A percentile compares a stretch with the other conserved stretches of the same genome.
Conservation (phyloP, 306 rosid species). For the Trifolium dubium region DNA sequence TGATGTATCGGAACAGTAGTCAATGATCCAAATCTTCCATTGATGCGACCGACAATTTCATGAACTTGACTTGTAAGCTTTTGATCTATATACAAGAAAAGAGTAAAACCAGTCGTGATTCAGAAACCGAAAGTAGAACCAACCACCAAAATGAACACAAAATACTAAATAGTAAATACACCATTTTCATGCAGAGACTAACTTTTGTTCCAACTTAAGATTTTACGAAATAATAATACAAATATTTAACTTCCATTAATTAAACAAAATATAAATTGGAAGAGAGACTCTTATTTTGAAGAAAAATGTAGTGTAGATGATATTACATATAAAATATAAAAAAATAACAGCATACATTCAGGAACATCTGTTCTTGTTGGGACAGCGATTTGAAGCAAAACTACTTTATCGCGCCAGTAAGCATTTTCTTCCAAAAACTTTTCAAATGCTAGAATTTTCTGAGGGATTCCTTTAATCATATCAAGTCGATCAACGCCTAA, state of each 20-base stretch:
- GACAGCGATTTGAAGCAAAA: slow-evolving; percentile 93
- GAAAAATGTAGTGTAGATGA: slow-evolving; percentile 4
- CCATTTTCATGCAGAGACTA: slow-evolving; percentile 3
- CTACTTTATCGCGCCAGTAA: slow-evolving; percentile 89
- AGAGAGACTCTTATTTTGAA: slow-evolving; percentile 25
- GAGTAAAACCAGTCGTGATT: slow-evolving; percentile 33
- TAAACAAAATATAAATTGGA: slow-evolving; percentile 3
- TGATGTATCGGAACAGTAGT: slow-evolving; percentile 95
- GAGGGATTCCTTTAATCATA: slow-evolving; percentile 98
- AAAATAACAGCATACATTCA: slow-evolving; percentile 67
- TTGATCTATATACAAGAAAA: slow-evolving; percentile 65
- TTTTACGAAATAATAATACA: neutral
- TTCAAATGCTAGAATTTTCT: slow-evolving; percentile 89
- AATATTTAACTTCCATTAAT: neutral
- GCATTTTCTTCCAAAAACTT: slow-evolving; percentile 94
- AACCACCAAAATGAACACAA: slow-evolving; percentile 9
- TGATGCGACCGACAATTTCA: slow-evolving; percentile 98
- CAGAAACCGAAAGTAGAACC: neutral
- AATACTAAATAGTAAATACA: neutral
- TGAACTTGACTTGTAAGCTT: slow-evolving; percentile 98
- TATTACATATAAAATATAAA: slow-evolving; percentile 16
- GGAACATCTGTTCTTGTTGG: slow-evolving; percentile 96
- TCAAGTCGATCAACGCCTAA: slow-evolving; percentile 97
- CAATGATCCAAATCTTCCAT: slow-evolving; percentile 96
- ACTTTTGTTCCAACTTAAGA: neutral